Conservation (phyloP, 2,329 filamentous ascomycete genomes). For the Dactylellina parvicollis region DNA sequence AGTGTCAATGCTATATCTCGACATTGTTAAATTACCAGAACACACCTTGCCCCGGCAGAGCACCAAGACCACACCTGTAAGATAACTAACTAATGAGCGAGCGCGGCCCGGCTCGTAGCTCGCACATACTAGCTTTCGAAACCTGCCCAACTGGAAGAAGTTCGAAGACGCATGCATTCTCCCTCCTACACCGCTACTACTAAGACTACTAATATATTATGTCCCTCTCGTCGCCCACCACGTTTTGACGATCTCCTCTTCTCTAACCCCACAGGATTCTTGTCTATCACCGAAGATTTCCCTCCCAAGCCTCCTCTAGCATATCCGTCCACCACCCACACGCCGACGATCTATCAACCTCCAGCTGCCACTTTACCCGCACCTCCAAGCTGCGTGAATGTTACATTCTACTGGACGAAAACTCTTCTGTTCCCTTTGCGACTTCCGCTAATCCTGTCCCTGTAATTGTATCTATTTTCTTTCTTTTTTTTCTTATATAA, state of each 20-base stretch:
- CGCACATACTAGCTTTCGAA: constrained; percentile 29
- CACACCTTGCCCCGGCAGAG: constrained; percentile 48
- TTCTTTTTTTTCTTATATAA: constrained; percentile 14
- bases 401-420: constrained; percentile 52
- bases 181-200: background rate
- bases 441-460: constrained; percentile 39
- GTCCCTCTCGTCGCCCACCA: constrained; percentile 53
- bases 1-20: constrained; percentile 44
- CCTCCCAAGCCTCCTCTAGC: constrained; percentile 22
- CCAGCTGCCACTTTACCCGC: constrained; percentile 32
- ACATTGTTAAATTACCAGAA: constrained; percentile 52
- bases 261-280: constrained; percentile 44
- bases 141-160: constrained; percentile 51
- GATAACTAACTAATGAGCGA: constrained; percentile 44
- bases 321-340: constrained; percentile 32
- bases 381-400: constrained; percentile 49
- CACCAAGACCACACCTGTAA: constrained; percentile 51
- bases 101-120: constrained; percentile 47
- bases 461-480: constrained; percentile 20
- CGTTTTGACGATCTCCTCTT: constrained; percentile 51
- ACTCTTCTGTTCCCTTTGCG: constrained; percentile 54
- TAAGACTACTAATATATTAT: constrained; percentile 42
- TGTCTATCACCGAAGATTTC: constrained; percentile 46
- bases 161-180: constrained; percentile 27
- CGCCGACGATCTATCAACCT: constrained; percentile 45